phyloP scores from a whole-genome alignment of 2,329 filamentous ascomycete genomes.

The Achaetomium macrosporum region DNA sequence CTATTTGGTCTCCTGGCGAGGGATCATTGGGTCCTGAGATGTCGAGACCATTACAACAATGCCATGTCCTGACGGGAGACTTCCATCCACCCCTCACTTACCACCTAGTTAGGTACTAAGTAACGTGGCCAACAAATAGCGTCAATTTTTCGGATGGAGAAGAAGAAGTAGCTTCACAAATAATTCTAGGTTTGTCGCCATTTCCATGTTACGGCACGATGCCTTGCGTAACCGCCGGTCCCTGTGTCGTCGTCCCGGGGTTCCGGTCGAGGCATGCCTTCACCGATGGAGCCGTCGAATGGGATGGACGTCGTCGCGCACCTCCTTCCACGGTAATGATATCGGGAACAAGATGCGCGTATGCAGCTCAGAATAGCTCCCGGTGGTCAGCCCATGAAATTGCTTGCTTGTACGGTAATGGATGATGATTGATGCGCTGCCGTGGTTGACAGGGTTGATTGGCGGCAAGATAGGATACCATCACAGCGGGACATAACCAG shows the following conservation, averaged over 20 bases:
- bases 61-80: too few relatives aligned
- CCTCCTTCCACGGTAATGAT: neutral
- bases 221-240: conserved; percentile 14
- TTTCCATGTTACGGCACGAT: conserved; percentile 1
- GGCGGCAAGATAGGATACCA: neutral
- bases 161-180: neutral
- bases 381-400: neutral
- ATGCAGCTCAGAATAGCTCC: neutral
- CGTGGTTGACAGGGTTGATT: neutral
- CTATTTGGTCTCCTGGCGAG: too few relatives aligned
- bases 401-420: neutral
- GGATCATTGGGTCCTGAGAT: too few relatives aligned
- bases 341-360: neutral
- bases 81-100: too few relatives aligned
- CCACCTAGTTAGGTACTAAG: too few relatives aligned
- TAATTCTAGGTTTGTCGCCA: conserved; percentile 13
- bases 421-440: neutral
- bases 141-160: neutral
- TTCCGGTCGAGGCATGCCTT: conserved; percentile 1
- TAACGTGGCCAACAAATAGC: too few relatives aligned
- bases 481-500: neutral
- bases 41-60: too few relatives aligned
- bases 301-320: neutral
- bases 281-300: neutral
- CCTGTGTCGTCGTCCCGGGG: neutral